A percentile compares a stretch with the other conserved stretches of the same genome.
phyloP scores from a whole-genome alignment of 2,329 filamentous ascomycete species.

The Endoconidiophora polonica region DNA sequence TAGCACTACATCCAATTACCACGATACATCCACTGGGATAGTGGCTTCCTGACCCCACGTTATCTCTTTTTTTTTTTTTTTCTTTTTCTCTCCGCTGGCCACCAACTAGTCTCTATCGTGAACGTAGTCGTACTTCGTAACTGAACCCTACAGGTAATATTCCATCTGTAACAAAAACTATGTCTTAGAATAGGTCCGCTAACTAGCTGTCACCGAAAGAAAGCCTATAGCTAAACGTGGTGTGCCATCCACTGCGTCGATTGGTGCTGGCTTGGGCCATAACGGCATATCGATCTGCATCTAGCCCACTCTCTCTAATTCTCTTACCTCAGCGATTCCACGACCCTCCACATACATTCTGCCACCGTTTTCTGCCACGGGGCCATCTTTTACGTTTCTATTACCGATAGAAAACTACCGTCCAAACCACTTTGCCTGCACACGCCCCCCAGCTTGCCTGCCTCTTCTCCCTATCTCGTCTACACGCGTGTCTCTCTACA shows the following conservation, averaged over 20 bases:
- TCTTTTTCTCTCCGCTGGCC: too few relatives aligned
- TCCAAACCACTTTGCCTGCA: neutral
- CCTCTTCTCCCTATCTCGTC: slow-evolving; percentile 1
- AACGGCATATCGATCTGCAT: too few relatives aligned
- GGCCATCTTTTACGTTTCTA: neutral
- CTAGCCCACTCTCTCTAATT: neutral
- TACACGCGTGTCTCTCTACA: neutral
- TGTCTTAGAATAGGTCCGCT: too few relatives aligned
- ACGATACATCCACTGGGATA: too few relatives aligned
- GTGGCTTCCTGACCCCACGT: too few relatives aligned
- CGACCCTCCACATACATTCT: neutral
- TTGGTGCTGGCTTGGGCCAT: neutral
- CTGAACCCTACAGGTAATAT: too few relatives aligned
- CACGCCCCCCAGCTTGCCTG: neutral
- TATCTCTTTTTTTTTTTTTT: too few relatives aligned
- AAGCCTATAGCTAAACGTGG: neutral
- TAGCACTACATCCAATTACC: too few relatives aligned
- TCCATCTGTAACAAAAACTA: too few relatives aligned
- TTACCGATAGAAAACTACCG: too few relatives aligned
- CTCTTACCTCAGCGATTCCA: neutral
- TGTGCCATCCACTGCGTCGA: neutral
- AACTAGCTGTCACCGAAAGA: neutral
- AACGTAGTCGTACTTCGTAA: too few relatives aligned
- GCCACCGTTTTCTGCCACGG: neutral
- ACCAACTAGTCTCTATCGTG: too few relatives aligned